phyloP scores from a whole-genome alignment of 495 filamentous ascomycete genomes.

The Hyaloscypha bicolor region DNA sequence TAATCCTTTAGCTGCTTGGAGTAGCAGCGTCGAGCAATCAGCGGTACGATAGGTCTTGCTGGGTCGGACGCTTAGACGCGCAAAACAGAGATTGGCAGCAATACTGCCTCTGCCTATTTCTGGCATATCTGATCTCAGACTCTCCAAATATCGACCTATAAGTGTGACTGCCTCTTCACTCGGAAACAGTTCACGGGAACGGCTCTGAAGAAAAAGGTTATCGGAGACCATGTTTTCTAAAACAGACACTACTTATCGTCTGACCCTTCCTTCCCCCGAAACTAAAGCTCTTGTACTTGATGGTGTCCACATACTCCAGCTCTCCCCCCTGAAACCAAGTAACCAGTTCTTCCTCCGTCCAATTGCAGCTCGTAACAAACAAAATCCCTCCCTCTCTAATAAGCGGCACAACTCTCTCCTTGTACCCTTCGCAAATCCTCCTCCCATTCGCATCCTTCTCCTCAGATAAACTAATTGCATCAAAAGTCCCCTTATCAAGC shows the following conservation, averaged over 20 bases:
- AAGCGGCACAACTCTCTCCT: constrained; percentile 60
- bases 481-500: constrained; percentile 96
- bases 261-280: constrained; percentile 88
- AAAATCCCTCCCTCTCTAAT: constrained; percentile 72
- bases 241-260: constrained; percentile 82
- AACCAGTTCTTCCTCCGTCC: constrained; percentile 87
- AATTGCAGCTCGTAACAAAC: constrained; percentile 94
- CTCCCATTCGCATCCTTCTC: constrained; percentile 56
- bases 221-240: constrained; percentile 43
- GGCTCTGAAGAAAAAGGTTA: constrained; percentile 2
- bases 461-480: constrained; percentile 77
- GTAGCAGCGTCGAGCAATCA: too few species aligned
- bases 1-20: too few species aligned
- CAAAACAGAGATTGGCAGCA: too few species aligned
- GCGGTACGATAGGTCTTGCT: too few species aligned
- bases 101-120: too few species aligned
- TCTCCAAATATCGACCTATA: too few species aligned
- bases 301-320: constrained; percentile 60
- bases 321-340: constrained; percentile 65
- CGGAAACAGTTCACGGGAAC: too few species aligned
- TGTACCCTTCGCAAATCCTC: constrained; percentile 74
- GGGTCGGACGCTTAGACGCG: too few species aligned
- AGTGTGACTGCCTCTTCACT: too few species aligned
- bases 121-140: too few species aligned
- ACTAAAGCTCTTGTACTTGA: constrained; percentile 80